Evolutionary conservation across 352 stramenopile genomes (phyloP), one percentile per base, ranked within the genome.

Genomic region (Globisporangium viniferum): DNA sequence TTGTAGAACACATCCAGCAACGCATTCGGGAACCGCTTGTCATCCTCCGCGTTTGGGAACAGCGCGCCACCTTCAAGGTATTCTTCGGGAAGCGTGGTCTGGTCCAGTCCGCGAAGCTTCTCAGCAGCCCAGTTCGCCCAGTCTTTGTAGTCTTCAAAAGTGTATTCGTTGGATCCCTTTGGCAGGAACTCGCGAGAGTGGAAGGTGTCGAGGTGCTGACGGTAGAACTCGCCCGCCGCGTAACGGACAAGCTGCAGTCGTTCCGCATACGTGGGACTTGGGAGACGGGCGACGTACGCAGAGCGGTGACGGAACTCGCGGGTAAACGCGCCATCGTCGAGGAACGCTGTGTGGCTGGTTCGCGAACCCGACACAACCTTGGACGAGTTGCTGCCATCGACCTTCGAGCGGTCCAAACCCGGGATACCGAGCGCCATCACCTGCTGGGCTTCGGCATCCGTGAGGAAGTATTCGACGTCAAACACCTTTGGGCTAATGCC

Each of bases 261-360:
- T 62, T 93, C 88, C 5, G 74, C 82, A 68, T 80, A 94, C 5
- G 82, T 81, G 9, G 88, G 73, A 60, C 84, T 93, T 15, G 88
- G 82, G 22, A 95, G 77, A 14, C 88, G 86, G 10, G 83, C 79
- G 15, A 95, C 73, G 27, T 59, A 69, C 53, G 86, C 79, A 22
- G 84, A 90, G 5, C 87, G 82, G 33, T 78, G 75, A 18, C 84
- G 84, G 49, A 94, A 93, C 31, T 92, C 83, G 18, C 84, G 84
- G 33, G 86, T 90, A 65, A 95, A 92, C 20, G 73, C 65, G 20
- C 67, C 77, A 58, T 93, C 82, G 0, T 79, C 72, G 9, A 95
- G 66, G 71, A 94, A 95, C 7, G 88, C 80, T 29, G 88, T 95
- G 76, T 95, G 84, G 54, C 86, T 94, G 49, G 88, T 95, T 7